Percentiles rank a stretch among this genome's conserved stretches.
Evolutionary conservation across 768 basidiomycete genomes (phyloP).

Genomic region (Cystobasidiopsis lactophilus): DNA sequence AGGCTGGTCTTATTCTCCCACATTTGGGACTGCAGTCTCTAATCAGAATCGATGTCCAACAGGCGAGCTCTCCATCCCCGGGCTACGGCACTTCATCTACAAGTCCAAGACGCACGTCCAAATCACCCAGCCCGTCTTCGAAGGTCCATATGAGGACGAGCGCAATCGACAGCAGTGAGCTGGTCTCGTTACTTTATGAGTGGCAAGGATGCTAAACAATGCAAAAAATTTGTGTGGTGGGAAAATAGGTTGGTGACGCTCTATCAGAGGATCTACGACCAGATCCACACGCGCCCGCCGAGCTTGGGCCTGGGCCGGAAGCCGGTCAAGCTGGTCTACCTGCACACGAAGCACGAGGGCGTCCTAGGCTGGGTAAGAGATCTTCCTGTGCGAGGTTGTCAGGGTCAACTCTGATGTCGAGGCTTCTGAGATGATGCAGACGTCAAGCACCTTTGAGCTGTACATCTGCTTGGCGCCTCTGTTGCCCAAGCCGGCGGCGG

Average conservation of each 20-base stretch:
- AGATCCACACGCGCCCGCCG: slow-evolving; percentile 65
- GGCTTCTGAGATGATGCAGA: slow-evolving; percentile 31
- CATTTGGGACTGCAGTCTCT: background rate
- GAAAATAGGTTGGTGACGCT: slow-evolving; percentile 47
- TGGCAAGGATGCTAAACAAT: background rate
- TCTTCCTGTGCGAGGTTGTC: background rate
- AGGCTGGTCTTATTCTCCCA: background rate
- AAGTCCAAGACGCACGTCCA: slow-evolving; percentile 78
- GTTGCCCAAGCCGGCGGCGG: slow-evolving; percentile 66
- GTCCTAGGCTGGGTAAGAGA: slow-evolving; percentile 82
- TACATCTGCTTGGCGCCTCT: slow-evolving; percentile 62
- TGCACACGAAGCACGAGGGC: slow-evolving; percentile 63
- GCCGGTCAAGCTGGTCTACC: slow-evolving; percentile 63
- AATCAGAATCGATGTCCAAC: slow-evolving; percentile 38
- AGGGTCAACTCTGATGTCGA: background rate
- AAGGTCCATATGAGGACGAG: slow-evolving; percentile 52
- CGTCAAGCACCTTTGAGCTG: slow-evolving; percentile 80
- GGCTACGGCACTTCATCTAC: slow-evolving; percentile 82
- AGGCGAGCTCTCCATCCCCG: slow-evolving; percentile 62
- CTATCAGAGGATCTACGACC: slow-evolving; percentile 71
- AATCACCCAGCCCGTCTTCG: slow-evolving; percentile 61
- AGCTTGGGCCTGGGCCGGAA: slow-evolving; percentile 35
- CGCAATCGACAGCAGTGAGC: slow-evolving; percentile 33
- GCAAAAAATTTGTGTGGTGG: too few relatives aligned
- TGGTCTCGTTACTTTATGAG: background rate